Evolutionary conservation across 129 eudicot species (phyloP), one percentile per base, ranked within the genome.

Genomic region (Chrysanthemum lavandulifolium): DNA sequence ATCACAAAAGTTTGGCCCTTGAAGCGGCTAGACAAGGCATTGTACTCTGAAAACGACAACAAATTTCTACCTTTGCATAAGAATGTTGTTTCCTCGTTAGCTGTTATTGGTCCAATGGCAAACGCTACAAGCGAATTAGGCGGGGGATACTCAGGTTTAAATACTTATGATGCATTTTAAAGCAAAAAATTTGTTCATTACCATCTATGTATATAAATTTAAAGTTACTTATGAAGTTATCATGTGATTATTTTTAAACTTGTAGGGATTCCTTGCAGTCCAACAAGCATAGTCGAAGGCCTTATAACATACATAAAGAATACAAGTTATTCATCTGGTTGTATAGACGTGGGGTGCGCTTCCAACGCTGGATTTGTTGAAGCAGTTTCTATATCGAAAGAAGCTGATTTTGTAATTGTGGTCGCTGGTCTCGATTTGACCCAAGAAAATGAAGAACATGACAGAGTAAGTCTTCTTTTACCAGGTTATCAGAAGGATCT

Each of bases 21-120:
- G 99, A 95, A 69, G 99, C 96, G 21, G 91, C 87, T 57, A 84
- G 81, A 69, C 94, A 95, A 79, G 96, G 99, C 43, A 84, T 86
- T 14, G 99, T 95, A 64, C 96, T 95, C 72, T 91, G 5, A 95
- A 95, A 95, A 95, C 76, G 86, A 87, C 45, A 79, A 88, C 55
- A 83, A 85, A 14, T 78, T 91, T 71, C 61, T 95, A 69, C 99
- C 99, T 21, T 85, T 91, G 72, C 68, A 78, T 43, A 86, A 88
- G 79, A 80, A 80, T 57, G 27, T 10, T 10, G 54, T 84, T 67
- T 84, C 96, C 3, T 83, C 96, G 11, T 74, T 95, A 52, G 97
- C 96, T n/a, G 71, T 95, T 62, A 82, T 91, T 79, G 99, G 97
- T 31, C 97, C 96, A 16, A 67, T 85, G 85, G 94, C 95, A 29